Base-by-base conservation (phyloP, 768 basidiomycete genomes). In the Lactarius hengduanensis region DNA sequence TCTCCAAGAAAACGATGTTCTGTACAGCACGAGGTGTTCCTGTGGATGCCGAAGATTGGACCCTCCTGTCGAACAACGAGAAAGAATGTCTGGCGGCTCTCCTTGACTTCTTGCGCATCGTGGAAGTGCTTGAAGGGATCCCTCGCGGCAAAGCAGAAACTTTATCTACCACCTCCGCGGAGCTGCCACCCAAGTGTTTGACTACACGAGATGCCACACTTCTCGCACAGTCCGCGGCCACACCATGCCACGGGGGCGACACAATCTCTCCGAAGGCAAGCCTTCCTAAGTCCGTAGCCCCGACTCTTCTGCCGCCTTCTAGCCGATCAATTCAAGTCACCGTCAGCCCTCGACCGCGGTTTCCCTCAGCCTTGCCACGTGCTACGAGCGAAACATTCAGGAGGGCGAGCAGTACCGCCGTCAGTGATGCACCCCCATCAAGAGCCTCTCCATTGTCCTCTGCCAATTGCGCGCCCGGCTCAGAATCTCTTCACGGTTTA, bases 371-470 rank as follows among this genome's bases (percentile, higher is more conserved):
- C 32, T 34, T 59, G n/a, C 63, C 28, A 4, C 63, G 57, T 2
- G 38, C 57, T 22, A 34, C 32, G 34, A 69, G 63, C n/a, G 64
- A 66, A 34, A 66, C 62, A 4, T 57, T 60, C n/a, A 70, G 70
- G 45, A 65, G 50, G 28, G 68, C 58, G 28, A 71, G 70, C 53
- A 71, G 70, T 56, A 71, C 70, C n/a, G 68, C 70, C 36, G 60
- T 68, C 63, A 61, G 66, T 28, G 57, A 61, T 41, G 55, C 30
- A n/a, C 45, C 40, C 3, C 47, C 40, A 13, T 18, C 40, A 1
- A 54, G 53, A 32, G 50, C 36, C 58, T 20, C 62, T 62, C 18
- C 73, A 72, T 72, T 70, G 63, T 57, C 65, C 58, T 41, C 71
- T 59, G 56, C 54, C n/a, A 69, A 66, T 22, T 59, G 65, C n/a